Evolutionary conservation across 108 stramenopile species (phyloP), one percentile per base, ranked within the genome.

Genomic region (Licmophora abbreviata): DNA sequence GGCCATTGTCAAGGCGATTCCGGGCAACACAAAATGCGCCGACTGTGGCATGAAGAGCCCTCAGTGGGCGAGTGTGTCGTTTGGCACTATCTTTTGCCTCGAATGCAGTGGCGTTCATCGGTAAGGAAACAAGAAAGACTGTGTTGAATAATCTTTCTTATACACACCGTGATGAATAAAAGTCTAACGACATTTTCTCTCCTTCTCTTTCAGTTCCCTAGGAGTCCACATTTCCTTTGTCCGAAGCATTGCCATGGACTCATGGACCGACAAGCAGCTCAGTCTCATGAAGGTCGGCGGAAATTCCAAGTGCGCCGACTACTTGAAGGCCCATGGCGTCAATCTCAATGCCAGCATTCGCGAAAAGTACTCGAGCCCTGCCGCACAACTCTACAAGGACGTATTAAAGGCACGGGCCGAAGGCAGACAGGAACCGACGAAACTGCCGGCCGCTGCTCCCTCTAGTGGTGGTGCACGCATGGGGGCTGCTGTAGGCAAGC

Each of bases 211-310:
- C 15, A 84, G 88, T 3, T 91, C 88, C 6, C 69, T 99, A 40
- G 97, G 96, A 34, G 92, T 97, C 17, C 97, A 96, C 73, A 92
- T 94, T 59, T 90, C 92, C 31, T 97, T 97, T 61, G 95, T 98
- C 15, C 81, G 95, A 14, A 92, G 91, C 35, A 92, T 95, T 47
- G 93, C 92, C 57, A 96, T 98, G 94, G 97, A 98, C 71, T 90
- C 92, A 14, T 99, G 97, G 97, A 81, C 88, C 21, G 68, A 72
- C 0, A 48, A 68, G 18, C 92, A 93, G 62, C 51, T 93, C 33
- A 48, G 63, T n/a, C 30, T 79, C 7, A 93, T 93, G 92, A 85
- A 81, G 54, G 25, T 45, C 23, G 91, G 91, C 34, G 91, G 91
- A 1, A 92, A 92, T 67, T 68, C 84, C 29, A 78, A 79, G 33